Base-by-base conservation (phyloP, 1,284 basidiomycete species). In the Mycena citricolor region DNA sequence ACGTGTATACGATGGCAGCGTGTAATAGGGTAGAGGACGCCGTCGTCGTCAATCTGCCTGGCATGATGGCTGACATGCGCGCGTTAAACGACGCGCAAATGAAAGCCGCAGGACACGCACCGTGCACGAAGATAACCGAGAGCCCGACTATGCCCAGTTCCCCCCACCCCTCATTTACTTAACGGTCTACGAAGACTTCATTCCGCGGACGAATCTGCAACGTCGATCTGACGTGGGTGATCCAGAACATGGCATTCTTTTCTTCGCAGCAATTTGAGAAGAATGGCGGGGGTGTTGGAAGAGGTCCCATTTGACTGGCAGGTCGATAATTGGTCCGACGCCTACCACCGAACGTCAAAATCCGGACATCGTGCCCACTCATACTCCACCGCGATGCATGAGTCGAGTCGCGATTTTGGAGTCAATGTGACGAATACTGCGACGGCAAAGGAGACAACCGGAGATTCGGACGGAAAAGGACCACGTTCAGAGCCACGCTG, bases 1-100 rank as follows among this genome's bases (percentile, higher is more conserved):
- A 73, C 16, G 72, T 39, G 46, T 66, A 54, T 10, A 77, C 73
- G 51, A 81, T 72, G 40, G 70, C 60, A 24, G 76, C 70, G 49
- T 81, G 76, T 49, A 71, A 64, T 40, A 81, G 65, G 37, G 61
- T 63, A 37, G 68, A 62, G 56, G 63, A 51, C 51, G 70, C 62
- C 33, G 62, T 58, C 55, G 51, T 57, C 42, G 51, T 54, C 32
- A 54, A 44, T 52, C 25, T 46, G 28, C 37, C 19, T 8, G 53
- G 54, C 52, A 58, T 39, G 4, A 31, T 21, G 17, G 42, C 14
- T 14, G 33, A 38, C 44, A 40, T 51, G 24, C 6, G 28, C 44
- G 40, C 16, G 41, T 39, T 19, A 30, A 38, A 24, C 8, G 40
- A 35, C 38, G 36, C 19, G 32, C n/a, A n/a, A n/a, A n/a, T n/a